Evolutionary conservation across 2,329 filamentous ascomycete genomes (phyloP), one percentile per base, ranked within the genome.

Genomic region (Exophiala dermatitidis): DNA sequence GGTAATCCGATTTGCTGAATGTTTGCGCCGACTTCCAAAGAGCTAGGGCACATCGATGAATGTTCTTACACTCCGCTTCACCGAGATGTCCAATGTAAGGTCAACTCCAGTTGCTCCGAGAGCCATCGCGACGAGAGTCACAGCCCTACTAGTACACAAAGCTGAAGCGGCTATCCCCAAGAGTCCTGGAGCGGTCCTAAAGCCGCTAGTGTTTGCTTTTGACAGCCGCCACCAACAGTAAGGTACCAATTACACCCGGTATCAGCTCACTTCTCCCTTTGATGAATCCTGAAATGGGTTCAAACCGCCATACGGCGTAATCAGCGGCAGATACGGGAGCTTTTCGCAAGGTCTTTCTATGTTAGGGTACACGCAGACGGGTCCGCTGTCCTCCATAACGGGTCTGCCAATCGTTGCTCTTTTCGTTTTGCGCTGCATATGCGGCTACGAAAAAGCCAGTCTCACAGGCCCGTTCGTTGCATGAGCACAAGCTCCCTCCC

Each of bases 301-400:
- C 38, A 26, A 26, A 38, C 5, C 38, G 38, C 12, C 19, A 28
- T 41, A 32, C 19, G 44, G 12, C 31, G 28, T 28, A 26, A 19
- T n/a, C 8, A 36, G 32, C 28, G 34, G 4, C 7, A 10, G 32
- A 34, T 37, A 36, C 9, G 29, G 31, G 8, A 28, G 41, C n/a
- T 12, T 36, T 12, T 41, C 48, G 41, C 46, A 57, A 38, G 53
- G 53, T 12, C 32, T 29, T 12, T 9, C 32, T 36, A 32, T 31
- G 28, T 26, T 43, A 29, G 29, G 45, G 52, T 46, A 37, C 42
- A 32, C 46, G 37, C 33, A 50, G 42, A 33, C 31, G 53, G 53
- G 34, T 32, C 56, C 52, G 49, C 50, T 58, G 56, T 53, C 47
- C 49, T 44, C 30, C 40, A 41, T 41, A 50, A 56, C 53, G 46